Conservation (phyloP, 768 basidiomycete genomes). For the Termitomyces sp. region DNA sequence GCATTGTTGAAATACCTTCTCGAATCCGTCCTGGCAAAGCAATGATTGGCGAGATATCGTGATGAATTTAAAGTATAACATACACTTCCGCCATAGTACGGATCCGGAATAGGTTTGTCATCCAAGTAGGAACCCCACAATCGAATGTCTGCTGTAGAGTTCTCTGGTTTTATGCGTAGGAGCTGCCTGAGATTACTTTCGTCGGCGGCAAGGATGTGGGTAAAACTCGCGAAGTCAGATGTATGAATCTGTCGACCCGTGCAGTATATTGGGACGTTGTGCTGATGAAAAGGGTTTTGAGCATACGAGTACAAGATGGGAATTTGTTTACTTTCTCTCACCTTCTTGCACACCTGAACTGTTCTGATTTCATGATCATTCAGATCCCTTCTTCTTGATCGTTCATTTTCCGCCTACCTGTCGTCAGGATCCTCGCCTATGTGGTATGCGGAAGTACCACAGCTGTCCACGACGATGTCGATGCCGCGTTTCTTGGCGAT, state of each 20-base stretch:
- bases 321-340: constrained; percentile 17
- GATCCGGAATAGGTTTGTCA: constrained; percentile 69
- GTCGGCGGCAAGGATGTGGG: constrained; percentile 86
- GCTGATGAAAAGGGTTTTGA: constrained; percentile 30
- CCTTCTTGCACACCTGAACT: constrained; percentile 65
- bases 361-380: constrained; percentile 32
- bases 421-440: constrained; percentile 79
- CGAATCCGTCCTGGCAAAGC: constrained; percentile 51
- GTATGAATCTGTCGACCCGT: constrained; percentile 58
- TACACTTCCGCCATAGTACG: constrained; percentile 74
- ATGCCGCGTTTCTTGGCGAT: constrained; percentile 62
- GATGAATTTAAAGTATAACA: constrained; percentile 16
- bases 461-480: constrained; percentile 71
- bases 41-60: not conserved
- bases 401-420: constrained; percentile 37
- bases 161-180: constrained; percentile 39
- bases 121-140: constrained; percentile 83
- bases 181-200: constrained; percentile 65
- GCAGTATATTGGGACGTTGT: constrained; percentile 66
- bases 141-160: constrained; percentile 57
- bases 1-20: constrained; percentile 75
- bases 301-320: not conserved
- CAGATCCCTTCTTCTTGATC: not conserved
- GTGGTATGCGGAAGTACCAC: constrained; percentile 84
- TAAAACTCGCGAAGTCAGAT: constrained; percentile 69